These are phyloP conservation scores for Neodidymelliopsis sp. DNA, from an alignment of 2,329 filamentous ascomycete species.

Conservation along the genomic window DNA sequence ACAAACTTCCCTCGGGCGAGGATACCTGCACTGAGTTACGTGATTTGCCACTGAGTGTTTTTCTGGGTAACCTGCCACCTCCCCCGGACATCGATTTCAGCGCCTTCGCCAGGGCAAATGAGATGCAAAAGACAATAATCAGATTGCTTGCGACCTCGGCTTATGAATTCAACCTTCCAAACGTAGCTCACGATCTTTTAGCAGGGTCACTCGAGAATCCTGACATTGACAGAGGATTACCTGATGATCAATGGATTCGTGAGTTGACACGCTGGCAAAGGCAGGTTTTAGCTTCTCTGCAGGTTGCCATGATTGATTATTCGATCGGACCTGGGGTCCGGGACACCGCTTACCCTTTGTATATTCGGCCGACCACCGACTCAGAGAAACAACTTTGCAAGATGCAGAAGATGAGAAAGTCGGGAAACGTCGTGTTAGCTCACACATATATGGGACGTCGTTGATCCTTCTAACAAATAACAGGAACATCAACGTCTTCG, in stretches of 20 bases:
- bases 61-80: slow-evolving; percentile 4
- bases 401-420: slow-evolving; percentile 25
- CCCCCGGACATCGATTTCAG: slow-evolving; percentile 14
- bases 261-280: slow-evolving; percentile 31
- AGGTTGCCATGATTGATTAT: slow-evolving; percentile 22
- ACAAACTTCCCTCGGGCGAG: not conserved
- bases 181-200: not conserved
- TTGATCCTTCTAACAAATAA: not conserved
- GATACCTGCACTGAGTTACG: not conserved
- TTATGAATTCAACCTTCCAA: slow-evolving; percentile 12
- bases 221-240: slow-evolving; percentile 10
- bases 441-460: not conserved
- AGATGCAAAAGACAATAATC: slow-evolving; percentile 18
- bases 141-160: slow-evolving; percentile 6
- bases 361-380: slow-evolving; percentile 1
- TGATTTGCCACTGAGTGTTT: not conserved
- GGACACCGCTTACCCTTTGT: not conserved
- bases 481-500: slow-evolving; percentile 36
- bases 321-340: slow-evolving; percentile 19
- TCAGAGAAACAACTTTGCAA: slow-evolving; percentile 26
- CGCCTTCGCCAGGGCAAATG: slow-evolving; percentile 22
- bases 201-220: slow-evolving; percentile 5
- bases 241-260: slow-evolving; percentile 27
- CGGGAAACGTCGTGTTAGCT: slow-evolving; percentile 30
- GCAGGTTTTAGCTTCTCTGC: slow-evolving; percentile 21